Evolutionary conservation across 306 rosid species (phyloP), one percentile per base, ranked within the genome.

Genomic region (Acacia melanoxylon): DNA sequence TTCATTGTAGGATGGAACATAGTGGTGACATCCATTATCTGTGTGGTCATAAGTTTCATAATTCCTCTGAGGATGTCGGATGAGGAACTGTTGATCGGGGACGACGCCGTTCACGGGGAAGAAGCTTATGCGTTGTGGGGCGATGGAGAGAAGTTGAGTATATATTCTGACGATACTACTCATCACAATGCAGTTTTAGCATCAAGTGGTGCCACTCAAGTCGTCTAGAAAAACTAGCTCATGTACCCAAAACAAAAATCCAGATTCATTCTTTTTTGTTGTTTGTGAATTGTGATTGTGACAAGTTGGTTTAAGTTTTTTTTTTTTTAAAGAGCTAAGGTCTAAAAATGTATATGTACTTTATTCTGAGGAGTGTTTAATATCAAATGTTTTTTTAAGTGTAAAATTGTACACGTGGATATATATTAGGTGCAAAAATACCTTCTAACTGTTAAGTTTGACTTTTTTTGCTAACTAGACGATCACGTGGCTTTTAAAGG

Each of bases 71-170:
- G 92, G 22, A 75, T 89, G 88, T 54, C 86, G 3, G 90, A 89
- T 8, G 90, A 85, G 61, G 84, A 86, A 2, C 42, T 89, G 87
- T 4, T 63, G 65, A 81, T 86, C 9, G 92, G 92, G 20, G 88
- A 89, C 19, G 87, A 86, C 20, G 92, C 88, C 0, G 88, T 79
- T 4, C 92, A 86, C 29, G 92, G 92, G 0, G 92, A 89, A 72
- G 92, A 86, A 70, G 92, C 90, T 0, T 89, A 89, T 37, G 92
- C 90, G 0, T 35, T 85, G 86, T 89, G 90, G 90, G 90, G 90
- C 1, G 88, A 89, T 33, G 90, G 90, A 10, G 87, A 89, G 82
- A 82, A 70, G 75, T 73, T 83, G 29, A 17, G 78, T 17, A 51
- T 72, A 40, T 83, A 66, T 29, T 14, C 76, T 0, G 77, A 83